Conservation (phyloP, 2,329 filamentous ascomycete species). For the Trichoderma sp. region DNA sequence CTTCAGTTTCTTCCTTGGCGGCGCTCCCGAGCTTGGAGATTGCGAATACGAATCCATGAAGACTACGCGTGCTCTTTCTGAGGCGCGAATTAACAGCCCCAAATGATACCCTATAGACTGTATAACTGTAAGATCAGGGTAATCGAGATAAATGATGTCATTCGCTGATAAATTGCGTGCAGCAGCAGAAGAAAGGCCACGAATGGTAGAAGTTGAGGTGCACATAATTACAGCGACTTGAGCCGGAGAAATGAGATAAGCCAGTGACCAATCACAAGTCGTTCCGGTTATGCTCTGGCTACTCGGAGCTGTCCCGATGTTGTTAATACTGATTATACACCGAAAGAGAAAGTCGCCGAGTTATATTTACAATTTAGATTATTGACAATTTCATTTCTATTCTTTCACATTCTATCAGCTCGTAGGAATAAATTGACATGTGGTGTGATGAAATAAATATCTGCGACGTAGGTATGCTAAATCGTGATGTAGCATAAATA, state of each 20-base stretch:
- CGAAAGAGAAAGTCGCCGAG: no score
- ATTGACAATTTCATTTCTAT: background rate
- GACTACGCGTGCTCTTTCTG: background rate
- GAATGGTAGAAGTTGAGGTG: background rate
- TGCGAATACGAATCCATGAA: background rate
- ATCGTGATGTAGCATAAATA: background rate
- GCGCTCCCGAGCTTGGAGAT: background rate
- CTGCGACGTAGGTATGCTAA: background rate
- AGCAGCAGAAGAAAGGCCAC: no score
- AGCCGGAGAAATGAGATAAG: background rate
- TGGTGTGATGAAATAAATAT: background rate
- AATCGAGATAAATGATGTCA: background rate
- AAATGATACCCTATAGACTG: background rate
- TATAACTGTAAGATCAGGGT: background rate
- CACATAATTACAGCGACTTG: background rate
- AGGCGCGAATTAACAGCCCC: background rate
- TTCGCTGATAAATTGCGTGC: background rate
- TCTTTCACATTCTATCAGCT: background rate
- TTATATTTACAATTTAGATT: no score
- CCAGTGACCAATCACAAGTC: background rate
- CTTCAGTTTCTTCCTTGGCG: background rate
- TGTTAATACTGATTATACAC: background rate
- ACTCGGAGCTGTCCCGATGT: slow-evolving; percentile 5
- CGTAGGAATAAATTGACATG: background rate
- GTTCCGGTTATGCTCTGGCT: background rate